These are phyloP conservation scores for Phytophthora tentaculata DNA, from an alignment of 352 stramenopile species.

Conservation along the genomic window DNA sequence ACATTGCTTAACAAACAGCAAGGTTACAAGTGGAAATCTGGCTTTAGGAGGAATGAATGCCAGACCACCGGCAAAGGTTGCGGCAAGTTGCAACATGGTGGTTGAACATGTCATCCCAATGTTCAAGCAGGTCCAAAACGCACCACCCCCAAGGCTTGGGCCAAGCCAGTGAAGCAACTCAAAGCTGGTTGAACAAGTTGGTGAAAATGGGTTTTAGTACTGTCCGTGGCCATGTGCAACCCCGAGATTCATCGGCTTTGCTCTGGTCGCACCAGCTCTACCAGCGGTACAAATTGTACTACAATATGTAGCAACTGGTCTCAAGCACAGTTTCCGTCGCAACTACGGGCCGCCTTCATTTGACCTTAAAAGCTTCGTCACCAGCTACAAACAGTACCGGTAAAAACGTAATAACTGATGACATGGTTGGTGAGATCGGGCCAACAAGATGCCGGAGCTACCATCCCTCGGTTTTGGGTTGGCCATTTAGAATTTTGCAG, in stretches of 20 bases:
- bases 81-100: not conserved
- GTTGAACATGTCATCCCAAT: slow-evolving; percentile 20
- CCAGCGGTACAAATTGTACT: slow-evolving; percentile 29
- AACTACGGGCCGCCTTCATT: not conserved
- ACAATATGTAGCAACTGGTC: slow-evolving; percentile 4
- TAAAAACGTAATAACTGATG: not conserved
- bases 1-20: not conserved
- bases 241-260: slow-evolving; percentile 26
- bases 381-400: too few species aligned
- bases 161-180: too few species aligned
- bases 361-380: slow-evolving; percentile 7
- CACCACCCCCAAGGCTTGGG: too few species aligned
- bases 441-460: slow-evolving; percentile 27
- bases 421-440: slow-evolving; percentile 10
- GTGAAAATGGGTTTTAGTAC: slow-evolving; percentile 5
- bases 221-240: slow-evolving; percentile 14
- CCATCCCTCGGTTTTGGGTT: slow-evolving; percentile 17
- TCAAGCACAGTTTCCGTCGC: slow-evolving; percentile 3
- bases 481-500: slow-evolving; percentile 30
- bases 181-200: too few species aligned
- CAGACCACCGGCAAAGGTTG: slow-evolving; percentile 2
- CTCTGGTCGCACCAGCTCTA: slow-evolving; percentile 29
- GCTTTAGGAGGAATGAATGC: not conserved
- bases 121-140: slow-evolving; percentile 28
- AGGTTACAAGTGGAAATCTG: slow-evolving; percentile 2